Evolutionary conservation across 192 early-diverging fungal species (phyloP), one percentile per base, ranked within the genome.

Genomic region (Entomortierella lignicola): DNA sequence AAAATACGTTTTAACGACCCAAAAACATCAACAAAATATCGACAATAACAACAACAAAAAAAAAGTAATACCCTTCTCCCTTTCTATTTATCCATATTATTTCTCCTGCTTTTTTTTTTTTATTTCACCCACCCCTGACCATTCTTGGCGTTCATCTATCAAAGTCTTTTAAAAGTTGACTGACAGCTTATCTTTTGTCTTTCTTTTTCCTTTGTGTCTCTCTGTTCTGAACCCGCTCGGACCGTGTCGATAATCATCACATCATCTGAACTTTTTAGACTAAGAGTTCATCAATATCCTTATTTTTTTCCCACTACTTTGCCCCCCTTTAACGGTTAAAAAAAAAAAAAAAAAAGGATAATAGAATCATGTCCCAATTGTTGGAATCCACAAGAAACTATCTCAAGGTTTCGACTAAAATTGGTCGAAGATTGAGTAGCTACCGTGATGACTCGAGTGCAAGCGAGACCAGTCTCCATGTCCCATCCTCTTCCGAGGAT

Each of bases 371-470:
- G 72, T 37, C 72, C 37, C 72, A 74, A 37, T 34, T 74, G 13
- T 37, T 74, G 42, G 72, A 74, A 62, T 74, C 72, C 6, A 74
- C 72, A 25, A 47, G 64, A 37, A 74, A 66, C 39, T 74, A 74
- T 41, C 64, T 74, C 48, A 55, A 34, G 52, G 57, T 62, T 21
- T 74, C 72, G 47, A 74, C 72, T 25, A 74, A 74, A 39, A 30
- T 74, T 8, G 72, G 72, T 12, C 63, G 72, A 41, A 44, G 72
- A 20, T 39, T 74, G 50, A 74, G 72, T 41, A 60, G 50, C 42
- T 64, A 57, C 60, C 58, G 59, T 27, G 72, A 74, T 27, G 63
- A 74, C 27, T 74, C 64, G 27, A 74, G 72, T 44, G 72, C 48
- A 21, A 74, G 72, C 41, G 72, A 74, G 41, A 52, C 72, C 26